Percentiles rank a stretch among this genome's conserved stretches.
These are phyloP conservation scores for Boletellus sp. DNA, from an alignment of 1,284 basidiomycete genomes.

Conservation along the genomic window DNA sequence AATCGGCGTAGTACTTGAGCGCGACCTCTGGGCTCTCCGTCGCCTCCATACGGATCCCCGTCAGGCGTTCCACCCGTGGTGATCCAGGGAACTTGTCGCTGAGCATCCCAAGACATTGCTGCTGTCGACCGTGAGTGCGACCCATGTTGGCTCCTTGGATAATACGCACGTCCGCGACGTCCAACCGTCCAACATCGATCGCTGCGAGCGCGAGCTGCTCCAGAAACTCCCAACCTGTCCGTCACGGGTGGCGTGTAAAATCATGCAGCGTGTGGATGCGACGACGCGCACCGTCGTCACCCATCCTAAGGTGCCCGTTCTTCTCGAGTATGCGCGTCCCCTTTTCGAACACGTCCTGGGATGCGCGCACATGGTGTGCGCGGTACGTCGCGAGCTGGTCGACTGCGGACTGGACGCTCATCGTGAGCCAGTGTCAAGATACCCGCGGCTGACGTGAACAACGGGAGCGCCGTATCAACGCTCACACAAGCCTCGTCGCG, in stretches of 20 bases:
- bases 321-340: constrained; percentile 58
- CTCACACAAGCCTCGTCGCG: too few species aligned
- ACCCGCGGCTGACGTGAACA: background rate
- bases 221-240: constrained; percentile 77
- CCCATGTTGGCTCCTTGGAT: background rate
- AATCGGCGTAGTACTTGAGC: constrained; percentile 65
- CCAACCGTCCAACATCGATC: constrained; percentile 74
- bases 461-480: too few species aligned
- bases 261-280: background rate
- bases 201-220: constrained; percentile 89
- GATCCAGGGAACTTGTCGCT: constrained; percentile 75
- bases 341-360: constrained; percentile 67
- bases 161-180: constrained; percentile 77
- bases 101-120: constrained; percentile 70
- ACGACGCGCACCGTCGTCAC: constrained; percentile 53
- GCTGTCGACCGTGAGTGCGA: constrained; percentile 15
- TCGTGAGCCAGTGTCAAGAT: constrained; percentile 14
- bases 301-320: constrained; percentile 45
- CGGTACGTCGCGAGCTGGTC: constrained; percentile 69
- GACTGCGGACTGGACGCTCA: constrained; percentile 53
- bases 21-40: constrained; percentile 59
- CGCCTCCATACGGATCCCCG: constrained; percentile 84
- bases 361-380: constrained; percentile 61
- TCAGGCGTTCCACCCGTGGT: constrained; percentile 79
- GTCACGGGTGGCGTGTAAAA: too few species aligned